Conservation (phyloP, 2,329 filamentous ascomycete genomes). For the Arthrobotrys conoides region DNA sequence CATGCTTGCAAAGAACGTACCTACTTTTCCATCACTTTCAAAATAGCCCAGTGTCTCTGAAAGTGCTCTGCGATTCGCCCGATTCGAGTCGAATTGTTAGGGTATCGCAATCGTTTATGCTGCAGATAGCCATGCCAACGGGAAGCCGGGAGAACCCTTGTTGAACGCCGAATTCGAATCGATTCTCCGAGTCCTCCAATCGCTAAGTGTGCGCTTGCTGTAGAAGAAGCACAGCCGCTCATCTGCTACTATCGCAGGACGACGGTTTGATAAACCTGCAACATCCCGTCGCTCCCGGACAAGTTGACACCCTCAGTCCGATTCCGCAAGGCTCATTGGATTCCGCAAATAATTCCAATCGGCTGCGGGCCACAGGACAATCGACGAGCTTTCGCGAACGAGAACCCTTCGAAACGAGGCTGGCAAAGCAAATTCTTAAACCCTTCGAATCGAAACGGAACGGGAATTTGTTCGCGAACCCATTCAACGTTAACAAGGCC, state of each 20-base stretch:
- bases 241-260: conserved; percentile 1
- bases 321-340: background rate
- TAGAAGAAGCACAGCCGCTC: background rate
- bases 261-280: background rate
- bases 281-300: background rate
- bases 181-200: background rate
- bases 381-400: background rate
- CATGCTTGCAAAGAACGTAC: conserved; percentile 8
- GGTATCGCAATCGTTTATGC: conserved; percentile 4
- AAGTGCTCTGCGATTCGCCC: background rate
- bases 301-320: background rate
- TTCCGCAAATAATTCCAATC: background rate
- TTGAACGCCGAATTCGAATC: conserved; percentile 6
- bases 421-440: background rate
- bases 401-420: background rate
- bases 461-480: background rate
- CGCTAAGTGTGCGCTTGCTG: background rate
- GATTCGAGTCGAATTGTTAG: background rate
- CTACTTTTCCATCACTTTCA: conserved; percentile 1
- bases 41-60: conserved; percentile 1
- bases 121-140: background rate
- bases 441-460: conserved; percentile 1
- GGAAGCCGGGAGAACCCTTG: conserved; percentile 12
- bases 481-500: background rate
- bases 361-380: background rate